Base-by-base conservation (phyloP, 495 filamentous ascomycete species). In the Hypoxylon cercidicola region DNA sequence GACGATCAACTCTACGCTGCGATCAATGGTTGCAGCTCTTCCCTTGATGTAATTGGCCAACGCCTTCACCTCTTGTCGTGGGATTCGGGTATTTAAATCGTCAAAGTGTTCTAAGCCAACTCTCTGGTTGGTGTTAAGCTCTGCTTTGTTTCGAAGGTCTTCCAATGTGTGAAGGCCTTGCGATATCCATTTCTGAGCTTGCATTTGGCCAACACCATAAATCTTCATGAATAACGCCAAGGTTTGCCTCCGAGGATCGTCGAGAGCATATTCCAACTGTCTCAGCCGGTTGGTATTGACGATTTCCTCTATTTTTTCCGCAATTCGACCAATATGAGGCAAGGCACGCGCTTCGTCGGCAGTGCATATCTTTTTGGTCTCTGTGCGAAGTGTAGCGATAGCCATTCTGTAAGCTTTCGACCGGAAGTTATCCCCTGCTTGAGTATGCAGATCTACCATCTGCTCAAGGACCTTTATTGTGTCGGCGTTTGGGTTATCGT, bases 281-380 rank as follows among this genome's bases (percentile, higher is more conserved):
- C 86, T 83, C 0, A 99, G 85, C 12, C 80, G 80, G 69, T 93
- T 86, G 0, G 94, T 97, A 28, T 55, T 74, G 47, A 77, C 92
- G 46, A 97, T 97, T 70, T 99, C 95, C 69, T 96, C 90, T 55
- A 99, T 97, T 69, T 97, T 97, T 39, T 82, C 80, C 0, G 95
- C 95, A 13, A 99, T 85, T 7, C 78, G 54, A 28, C 95, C 95
- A 62, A 99, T 89, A 54, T 85, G 84, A 0, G 89, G 86, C 3
- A 97, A 83, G 6, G 72, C 68, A 16, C 78, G 74, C 0, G 95
- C 95, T 75, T 96, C 84, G 25, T 87, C 79, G 45, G 82, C 84
- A 11, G 88, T 92, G 9, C 70, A 77, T 59, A 97, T 88, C 68
- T 86, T 89, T 54, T 75, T 78, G 0, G 75, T 69, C 59, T 96